phyloP scores from a whole-genome alignment of 2,329 filamentous ascomycete species.

The Venturia oleaginea region DNA sequence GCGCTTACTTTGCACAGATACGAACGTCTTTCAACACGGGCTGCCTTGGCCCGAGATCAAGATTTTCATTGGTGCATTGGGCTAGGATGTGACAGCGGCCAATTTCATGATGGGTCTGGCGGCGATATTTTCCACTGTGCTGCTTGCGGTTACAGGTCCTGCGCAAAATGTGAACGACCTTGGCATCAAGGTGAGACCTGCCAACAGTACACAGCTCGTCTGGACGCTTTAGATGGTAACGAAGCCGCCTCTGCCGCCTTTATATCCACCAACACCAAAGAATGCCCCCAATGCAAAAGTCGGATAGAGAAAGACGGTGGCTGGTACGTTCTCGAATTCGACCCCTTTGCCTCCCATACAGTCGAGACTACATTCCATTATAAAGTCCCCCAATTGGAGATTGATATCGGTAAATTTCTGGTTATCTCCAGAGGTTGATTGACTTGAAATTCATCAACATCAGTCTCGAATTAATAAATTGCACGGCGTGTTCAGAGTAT shows the following conservation, averaged over 20 bases:
- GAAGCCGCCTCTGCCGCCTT: slow-evolving; percentile 6
- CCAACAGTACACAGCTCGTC: slow-evolving; percentile 4
- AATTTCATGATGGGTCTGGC: slow-evolving; percentile 1
- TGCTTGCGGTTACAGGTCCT: background rate
- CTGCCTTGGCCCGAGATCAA: background rate
- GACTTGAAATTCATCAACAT: too few species aligned
- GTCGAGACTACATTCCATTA: background rate
- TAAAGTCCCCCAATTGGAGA: background rate
- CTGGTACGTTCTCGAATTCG: background rate
- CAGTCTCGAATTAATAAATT: background rate
- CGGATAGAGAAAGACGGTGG: slow-evolving; percentile 6
- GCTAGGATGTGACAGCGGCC: background rate
- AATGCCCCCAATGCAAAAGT: slow-evolving; percentile 7
- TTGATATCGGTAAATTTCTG: background rate
- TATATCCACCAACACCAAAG: background rate
- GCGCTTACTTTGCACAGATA: background rate
- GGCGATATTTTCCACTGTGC: slow-evolving; percentile 2
- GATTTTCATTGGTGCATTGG: slow-evolving; percentile 4
- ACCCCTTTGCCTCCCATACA: background rate
- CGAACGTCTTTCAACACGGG: slow-evolving; percentile 3
- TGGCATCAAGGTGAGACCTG: slow-evolving; percentile 11
- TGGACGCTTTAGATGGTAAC: background rate
- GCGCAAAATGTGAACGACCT: slow-evolving; percentile 4
- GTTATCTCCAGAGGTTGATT: too few species aligned
- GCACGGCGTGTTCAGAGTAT: background rate